Evolutionary conservation across 106 monocot species (phyloP).

Genomic region (Platanthera guangdongensis): DNA sequence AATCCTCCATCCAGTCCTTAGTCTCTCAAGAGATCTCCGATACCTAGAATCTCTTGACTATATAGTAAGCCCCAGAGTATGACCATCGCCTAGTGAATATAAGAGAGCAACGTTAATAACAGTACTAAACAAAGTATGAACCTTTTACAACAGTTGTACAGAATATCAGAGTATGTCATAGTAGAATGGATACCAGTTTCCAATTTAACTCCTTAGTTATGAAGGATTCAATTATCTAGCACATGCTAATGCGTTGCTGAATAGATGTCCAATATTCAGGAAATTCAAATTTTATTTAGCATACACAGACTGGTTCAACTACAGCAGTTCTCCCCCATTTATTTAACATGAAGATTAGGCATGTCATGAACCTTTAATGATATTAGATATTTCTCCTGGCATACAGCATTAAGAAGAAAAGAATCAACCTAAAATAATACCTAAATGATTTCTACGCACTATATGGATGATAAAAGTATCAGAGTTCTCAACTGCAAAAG

Average conservation of each 20-base stretch:
- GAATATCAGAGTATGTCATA: neutral
- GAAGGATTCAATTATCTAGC: neutral
- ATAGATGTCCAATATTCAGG: neutral
- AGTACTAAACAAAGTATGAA: neutral
- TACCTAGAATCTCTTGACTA: too few species aligned
- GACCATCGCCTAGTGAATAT: too few species aligned
- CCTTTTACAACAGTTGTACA: neutral
- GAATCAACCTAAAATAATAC: neutral
- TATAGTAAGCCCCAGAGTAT: too few species aligned
- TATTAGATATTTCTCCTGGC: neutral
- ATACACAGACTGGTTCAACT: neutral
- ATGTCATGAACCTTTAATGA: neutral
- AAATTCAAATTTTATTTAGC: neutral
- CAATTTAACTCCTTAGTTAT: neutral
- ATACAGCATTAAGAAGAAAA: neutral
- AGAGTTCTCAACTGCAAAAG: neutral
- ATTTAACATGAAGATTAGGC: neutral
- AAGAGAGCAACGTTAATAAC: too few species aligned
- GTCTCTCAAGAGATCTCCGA: too few species aligned
- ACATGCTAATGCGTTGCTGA: neutral
- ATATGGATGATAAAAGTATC: conserved; percentile 2
- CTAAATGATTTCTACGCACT: neutral
- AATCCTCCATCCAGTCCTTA: too few species aligned
- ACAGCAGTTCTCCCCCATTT: neutral
- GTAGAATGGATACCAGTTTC: neutral